Percentiles rank a stretch among this genome's conserved stretches.
phyloP scores from a whole-genome alignment of 805 yeast species.

The Nakazawaea ernobii region DNA sequence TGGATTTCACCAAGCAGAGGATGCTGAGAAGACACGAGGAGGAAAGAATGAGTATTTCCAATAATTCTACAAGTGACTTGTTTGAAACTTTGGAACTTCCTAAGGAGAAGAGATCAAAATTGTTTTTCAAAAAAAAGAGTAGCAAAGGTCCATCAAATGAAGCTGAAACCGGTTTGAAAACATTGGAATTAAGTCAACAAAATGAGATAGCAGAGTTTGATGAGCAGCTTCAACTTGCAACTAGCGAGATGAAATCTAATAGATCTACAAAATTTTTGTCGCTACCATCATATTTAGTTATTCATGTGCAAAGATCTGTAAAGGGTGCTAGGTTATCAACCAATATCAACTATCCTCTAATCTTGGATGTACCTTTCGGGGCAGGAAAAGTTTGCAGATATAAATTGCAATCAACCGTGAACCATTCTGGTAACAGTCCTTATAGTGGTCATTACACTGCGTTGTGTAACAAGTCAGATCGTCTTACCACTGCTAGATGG shows the following conservation, averaged over 20 bases:
- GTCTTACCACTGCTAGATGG: slow-evolving; percentile 51
- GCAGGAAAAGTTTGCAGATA: slow-evolving; percentile 33
- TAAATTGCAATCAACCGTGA: slow-evolving; percentile 56
- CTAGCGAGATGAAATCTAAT: slow-evolving; percentile 22
- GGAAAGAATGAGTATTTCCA: slow-evolving; percentile 21
- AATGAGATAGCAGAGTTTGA: slow-evolving; percentile 9
- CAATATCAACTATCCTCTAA: slow-evolving; percentile 48
- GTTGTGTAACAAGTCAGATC: slow-evolving; percentile 43
- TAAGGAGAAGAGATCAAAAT: not conserved
- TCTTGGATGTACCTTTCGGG: slow-evolving; percentile 40
- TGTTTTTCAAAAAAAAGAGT: slow-evolving; percentile 7
- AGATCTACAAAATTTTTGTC: slow-evolving; percentile 26
- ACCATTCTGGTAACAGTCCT: slow-evolving; percentile 59
- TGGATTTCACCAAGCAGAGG: slow-evolving; percentile 15
- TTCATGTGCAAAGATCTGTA: slow-evolving; percentile 28
- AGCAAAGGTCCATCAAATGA: slow-evolving; percentile 5
- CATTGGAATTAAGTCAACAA: not conserved
- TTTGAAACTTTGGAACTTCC: not conserved
- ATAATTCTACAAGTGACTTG: slow-evolving; percentile 1
- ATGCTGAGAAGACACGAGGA: slow-evolving; percentile 11
- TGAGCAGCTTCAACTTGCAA: slow-evolving; percentile 9
- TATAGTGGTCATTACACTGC: slow-evolving; percentile 77
- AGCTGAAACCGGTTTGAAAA: not conserved
- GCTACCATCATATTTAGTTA: slow-evolving; percentile 25
- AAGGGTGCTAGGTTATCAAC: slow-evolving; percentile 21